phyloP scores from a whole-genome alignment of 2,329 filamentous ascomycete genomes.

The Pseudogymnoascus sp. region DNA sequence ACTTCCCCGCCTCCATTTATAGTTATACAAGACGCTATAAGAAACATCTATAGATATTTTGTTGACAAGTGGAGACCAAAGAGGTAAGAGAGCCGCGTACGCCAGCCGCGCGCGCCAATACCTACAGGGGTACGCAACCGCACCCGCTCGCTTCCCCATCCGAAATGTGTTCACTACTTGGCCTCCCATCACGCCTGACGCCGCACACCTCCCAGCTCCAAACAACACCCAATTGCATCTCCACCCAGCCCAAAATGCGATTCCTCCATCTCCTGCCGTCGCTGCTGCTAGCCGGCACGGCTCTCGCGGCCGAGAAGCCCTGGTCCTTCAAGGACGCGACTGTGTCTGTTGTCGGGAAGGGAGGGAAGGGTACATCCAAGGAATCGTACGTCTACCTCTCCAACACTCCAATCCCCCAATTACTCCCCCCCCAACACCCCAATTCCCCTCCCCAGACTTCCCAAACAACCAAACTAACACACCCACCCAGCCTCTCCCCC shows the following conservation, averaged over 20 bases:
- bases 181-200: neutral
- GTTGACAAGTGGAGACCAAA: too few relatives aligned
- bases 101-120: neutral
- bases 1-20: neutral
- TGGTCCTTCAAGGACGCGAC: slow-evolving; percentile 72
- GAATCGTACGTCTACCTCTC: slow-evolving; percentile 52
- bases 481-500: slow-evolving; percentile 21
- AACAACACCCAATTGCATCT: neutral
- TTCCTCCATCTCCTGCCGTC: slow-evolving; percentile 37
- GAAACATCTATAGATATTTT: too few relatives aligned
- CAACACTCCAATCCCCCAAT: neutral
- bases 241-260: slow-evolving; percentile 30
- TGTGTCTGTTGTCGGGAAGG: slow-evolving; percentile 57
- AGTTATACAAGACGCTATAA: too few relatives aligned
- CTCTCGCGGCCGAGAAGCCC: slow-evolving; percentile 37
- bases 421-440: neutral
- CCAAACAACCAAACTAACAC: slow-evolving; percentile 12
- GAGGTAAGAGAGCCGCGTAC: neutral
- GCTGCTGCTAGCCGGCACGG: slow-evolving; percentile 35
- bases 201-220: neutral
- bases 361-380: slow-evolving; percentile 42
- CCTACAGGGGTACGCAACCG: neutral
- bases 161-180: slow-evolving; percentile 5
- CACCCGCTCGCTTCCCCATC: slow-evolving; percentile 2
- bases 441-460: neutral